Conservation (phyloP, 1,284 basidiomycete species). For the Ustilago esculenta region DNA sequence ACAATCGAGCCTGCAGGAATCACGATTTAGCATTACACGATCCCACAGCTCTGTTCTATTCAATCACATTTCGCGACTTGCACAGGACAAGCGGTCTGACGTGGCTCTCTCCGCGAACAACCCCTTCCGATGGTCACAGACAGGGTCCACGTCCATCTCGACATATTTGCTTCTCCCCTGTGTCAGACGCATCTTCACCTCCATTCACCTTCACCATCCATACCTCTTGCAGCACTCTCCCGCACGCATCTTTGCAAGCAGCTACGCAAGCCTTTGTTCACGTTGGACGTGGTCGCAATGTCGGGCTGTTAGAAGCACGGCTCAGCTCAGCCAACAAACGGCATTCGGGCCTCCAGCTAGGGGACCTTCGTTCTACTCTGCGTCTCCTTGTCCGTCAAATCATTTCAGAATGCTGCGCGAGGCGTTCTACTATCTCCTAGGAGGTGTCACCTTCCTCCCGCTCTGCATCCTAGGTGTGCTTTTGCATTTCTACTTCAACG, state of each 20-base stretch:
- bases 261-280: background rate
- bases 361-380: no score
- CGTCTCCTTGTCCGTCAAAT: background rate
- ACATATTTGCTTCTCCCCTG: background rate
- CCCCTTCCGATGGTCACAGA: background rate
- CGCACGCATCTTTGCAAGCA: background rate
- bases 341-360: background rate
- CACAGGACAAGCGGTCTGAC: no score
- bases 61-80: no score
- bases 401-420: conserved; percentile 43
- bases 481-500: conserved; percentile 41
- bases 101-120: background rate
- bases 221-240: no score
- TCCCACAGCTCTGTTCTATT: no score
- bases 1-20: no score
- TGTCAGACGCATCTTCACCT: background rate
- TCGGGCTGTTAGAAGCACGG: background rate
- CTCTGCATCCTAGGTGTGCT: conserved; percentile 44
- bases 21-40: no score
- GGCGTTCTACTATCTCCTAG: conserved; percentile 64
- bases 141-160: background rate
- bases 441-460: conserved; percentile 64
- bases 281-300: background rate
- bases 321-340: background rate
- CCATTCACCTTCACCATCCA: background rate